Percentiles rank a stretch among this genome's conserved stretches.
Evolutionary conservation across 805 yeast genomes (phyloP).

Genomic region (Myxozyma neotropica): DNA sequence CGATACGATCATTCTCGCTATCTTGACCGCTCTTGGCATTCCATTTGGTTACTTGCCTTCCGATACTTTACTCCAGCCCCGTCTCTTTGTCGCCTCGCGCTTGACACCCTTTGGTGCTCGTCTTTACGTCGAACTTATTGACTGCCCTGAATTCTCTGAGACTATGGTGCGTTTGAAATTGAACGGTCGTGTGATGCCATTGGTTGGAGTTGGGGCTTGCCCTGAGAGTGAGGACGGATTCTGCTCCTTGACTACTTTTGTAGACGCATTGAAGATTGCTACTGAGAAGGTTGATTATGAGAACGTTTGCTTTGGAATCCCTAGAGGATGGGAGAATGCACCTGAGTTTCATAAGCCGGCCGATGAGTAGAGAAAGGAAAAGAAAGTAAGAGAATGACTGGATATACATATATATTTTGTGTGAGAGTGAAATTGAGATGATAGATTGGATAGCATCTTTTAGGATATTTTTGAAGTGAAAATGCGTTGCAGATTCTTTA

Average conservation of each 20-base stretch:
- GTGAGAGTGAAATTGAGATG: not conserved
- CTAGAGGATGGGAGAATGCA: conserved; percentile 32
- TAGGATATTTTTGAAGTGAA: too few species aligned
- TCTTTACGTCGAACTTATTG: conserved; percentile 46
- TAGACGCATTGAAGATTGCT: conserved; percentile 39
- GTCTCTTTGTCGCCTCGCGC: conserved; percentile 46
- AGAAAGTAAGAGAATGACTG: not conserved
- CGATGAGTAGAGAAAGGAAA: too few species aligned
- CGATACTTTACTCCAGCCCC: conserved; percentile 48
- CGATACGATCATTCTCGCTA: conserved; percentile 66
- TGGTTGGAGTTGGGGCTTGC: conserved; percentile 42
- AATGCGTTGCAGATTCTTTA: too few species aligned
- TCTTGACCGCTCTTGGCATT: conserved; percentile 66
- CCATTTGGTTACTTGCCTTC: conserved; percentile 48
- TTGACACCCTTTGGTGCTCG: conserved; percentile 50
- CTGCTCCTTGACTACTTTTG: conserved; percentile 41
- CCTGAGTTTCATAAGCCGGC: conserved; percentile 20
- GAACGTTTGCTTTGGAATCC: conserved; percentile 39
- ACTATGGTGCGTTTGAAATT: conserved; percentile 42
- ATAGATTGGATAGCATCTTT: not conserved
- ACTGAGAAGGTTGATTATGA: conserved; percentile 39
- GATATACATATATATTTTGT: not conserved
- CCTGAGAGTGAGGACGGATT: conserved; percentile 41
- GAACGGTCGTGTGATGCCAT: conserved; percentile 46
- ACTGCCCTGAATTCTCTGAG: conserved; percentile 37